Base-by-base conservation (phyloP, 805 yeast genomes). In the Wickerhamiella alocasiicola region DNA sequence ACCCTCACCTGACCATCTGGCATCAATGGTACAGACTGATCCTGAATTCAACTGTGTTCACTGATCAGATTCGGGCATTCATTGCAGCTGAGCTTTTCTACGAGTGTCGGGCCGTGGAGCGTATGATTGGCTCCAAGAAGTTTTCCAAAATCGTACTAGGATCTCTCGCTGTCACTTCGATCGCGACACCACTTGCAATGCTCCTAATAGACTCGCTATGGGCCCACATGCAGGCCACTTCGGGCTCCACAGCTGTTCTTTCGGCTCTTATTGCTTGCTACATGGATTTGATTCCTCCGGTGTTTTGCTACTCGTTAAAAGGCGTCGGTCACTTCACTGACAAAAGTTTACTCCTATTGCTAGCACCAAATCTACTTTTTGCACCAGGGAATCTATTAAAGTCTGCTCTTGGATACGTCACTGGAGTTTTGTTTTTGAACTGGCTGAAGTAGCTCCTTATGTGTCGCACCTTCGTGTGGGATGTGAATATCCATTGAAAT, bases 31-130 rank as follows among this genome's bases (percentile, higher is more conserved):
- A 19, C 31, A 41, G 46, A 3, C 15, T 44, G 7, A n/a, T 32
- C 5, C 16, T 39, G 11, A 40, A 40, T 27, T 32, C 39, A 9
- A 18, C 35, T n/a, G 26, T 44, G 1, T 40, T n/a, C 37, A 36
- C 46, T 2, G 33, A 36, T 32, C 46, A 44, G 23, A 24, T 38
- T 5, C 13, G 28, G 4, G 44, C 41, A 3, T 27, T 36, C 5
- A 20, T 44, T 11, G 44, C 41, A 17, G 40, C 42, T 6, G 15
- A 31, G 5, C 21, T 44, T 15, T 9, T 40, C 23, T 44, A 44
- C 24, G 46, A 44, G 23, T 26, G 26, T 26, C 37, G 46, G 3
- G 41, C 28, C 16, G 41, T 40, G 20, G 46, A 44, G 31, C 30
- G 46, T n/a, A 17, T 25, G 17, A 27, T 39, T 11, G 46, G 46